Percentiles rank a stretch among this genome's conserved stretches.
These are phyloP conservation scores for Haematococcus lacustris DNA, from an alignment of 139 green algal genomes.

Conservation along the genomic window DNA sequence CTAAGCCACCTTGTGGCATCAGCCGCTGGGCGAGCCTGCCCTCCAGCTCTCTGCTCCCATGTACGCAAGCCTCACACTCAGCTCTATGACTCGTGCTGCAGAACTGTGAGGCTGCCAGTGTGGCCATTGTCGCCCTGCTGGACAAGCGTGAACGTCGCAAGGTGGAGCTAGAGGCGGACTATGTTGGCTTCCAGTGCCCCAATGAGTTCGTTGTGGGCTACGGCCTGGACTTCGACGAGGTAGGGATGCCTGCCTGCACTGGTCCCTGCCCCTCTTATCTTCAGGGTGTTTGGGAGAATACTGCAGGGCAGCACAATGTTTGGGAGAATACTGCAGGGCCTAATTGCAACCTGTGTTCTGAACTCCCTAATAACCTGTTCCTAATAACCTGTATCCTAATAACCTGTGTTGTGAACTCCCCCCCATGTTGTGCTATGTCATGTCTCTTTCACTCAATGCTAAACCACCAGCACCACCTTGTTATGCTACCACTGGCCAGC, in stretches of 20 bases:
- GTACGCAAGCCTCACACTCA: too few species aligned
- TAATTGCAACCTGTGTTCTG: not conserved
- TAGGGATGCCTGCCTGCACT: not conserved
- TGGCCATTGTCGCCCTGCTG: constrained; percentile 49
- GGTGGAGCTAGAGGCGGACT: constrained; percentile 15
- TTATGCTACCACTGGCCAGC: too few species aligned
- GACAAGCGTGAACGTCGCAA: constrained; percentile 62
- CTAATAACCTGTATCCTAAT: not conserved
- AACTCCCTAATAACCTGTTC: not conserved
- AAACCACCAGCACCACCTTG: not conserved
- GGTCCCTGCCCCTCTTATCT: not conserved
- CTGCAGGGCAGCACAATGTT: too few species aligned
- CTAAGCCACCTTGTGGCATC: too few species aligned
- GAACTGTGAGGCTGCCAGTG: constrained; percentile 15
- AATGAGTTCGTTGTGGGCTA: constrained; percentile 93
- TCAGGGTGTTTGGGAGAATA: not conserved
- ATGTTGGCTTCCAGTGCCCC: constrained; percentile 43
- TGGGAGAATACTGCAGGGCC: not conserved
- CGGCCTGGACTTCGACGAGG: constrained; percentile 83
- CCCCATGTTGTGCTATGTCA: not conserved
- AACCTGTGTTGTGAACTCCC: not conserved
- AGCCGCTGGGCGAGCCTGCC: too few species aligned
- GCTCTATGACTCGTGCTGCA: not conserved
- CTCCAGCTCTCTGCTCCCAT: too few species aligned
- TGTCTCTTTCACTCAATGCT: not conserved